Evolutionary conservation across 805 yeast genomes (phyloP).

Genomic region (Candida khao-thaluensis): DNA sequence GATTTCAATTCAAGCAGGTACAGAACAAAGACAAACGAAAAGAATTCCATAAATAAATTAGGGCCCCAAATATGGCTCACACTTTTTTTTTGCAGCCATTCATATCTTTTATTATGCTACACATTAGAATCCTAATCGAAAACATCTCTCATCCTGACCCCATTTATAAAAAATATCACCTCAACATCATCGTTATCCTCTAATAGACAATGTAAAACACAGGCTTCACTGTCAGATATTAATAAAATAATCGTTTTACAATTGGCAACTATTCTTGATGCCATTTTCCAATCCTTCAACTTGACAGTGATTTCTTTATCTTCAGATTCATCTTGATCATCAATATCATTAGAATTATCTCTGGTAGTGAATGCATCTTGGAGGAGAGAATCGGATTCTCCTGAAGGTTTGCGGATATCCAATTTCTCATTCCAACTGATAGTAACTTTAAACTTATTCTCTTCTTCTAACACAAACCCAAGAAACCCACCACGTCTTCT

Average conservation of each 20-base stretch:
- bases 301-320: slow-evolving; percentile 51
- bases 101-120: no score
- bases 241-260: slow-evolving; percentile 62
- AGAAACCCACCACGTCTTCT: slow-evolving; percentile 46
- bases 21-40: no score
- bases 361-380: slow-evolving; percentile 13
- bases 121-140: no score
- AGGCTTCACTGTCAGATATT: slow-evolving; percentile 54
- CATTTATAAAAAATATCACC: slow-evolving; percentile 59
- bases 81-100: no score
- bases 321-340: slow-evolving; percentile 17
- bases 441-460: slow-evolving; percentile 50
- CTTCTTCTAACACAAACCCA: slow-evolving; percentile 54
- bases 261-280: slow-evolving; percentile 56
- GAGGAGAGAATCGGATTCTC: slow-evolving; percentile 20
- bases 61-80: no score
- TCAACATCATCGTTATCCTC: slow-evolving; percentile 66
- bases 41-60: no score
- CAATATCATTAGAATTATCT: slow-evolving; percentile 5
- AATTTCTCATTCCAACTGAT: slow-evolving; percentile 59
- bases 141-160: slow-evolving; percentile 3
- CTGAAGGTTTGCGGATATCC: slow-evolving; percentile 39
- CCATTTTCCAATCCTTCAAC: slow-evolving; percentile 67
- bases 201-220: slow-evolving; percentile 64
- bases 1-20: no score